Evolutionary conservation across 2,329 filamentous ascomycete species (phyloP), one percentile per base, ranked within the genome.

Genomic region (Ophiostoma sp.): DNA sequence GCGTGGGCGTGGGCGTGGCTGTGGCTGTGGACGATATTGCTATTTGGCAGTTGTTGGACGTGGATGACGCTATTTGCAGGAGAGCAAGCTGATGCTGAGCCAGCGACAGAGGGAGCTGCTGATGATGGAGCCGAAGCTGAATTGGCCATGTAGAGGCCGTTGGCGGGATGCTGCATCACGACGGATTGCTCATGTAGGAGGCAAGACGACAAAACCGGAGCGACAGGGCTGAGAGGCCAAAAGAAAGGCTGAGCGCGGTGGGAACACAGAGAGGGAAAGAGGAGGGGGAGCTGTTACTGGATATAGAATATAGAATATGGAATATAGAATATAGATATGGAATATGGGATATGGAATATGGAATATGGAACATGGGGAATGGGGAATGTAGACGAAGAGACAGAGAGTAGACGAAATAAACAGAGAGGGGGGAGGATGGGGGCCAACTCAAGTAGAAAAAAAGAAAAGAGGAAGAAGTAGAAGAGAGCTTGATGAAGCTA

Each of bases 91-190:
- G 44, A 64, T 8, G 60, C 31, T 13, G 44, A 48, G 44, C 33
- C 60, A 11, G n/a, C 20, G 36, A 35, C 20, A 6, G 70, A 62
- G 15, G 62, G 48, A 33, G 52, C 27, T 67, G 39, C 68, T n/a
- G 54, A 48, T 10, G 52, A 8, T 7, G 67, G 48, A 36, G 60
- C 27, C 4, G 68, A 70, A 2, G 67, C 65, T 52, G 70, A 27
- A 15, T 44, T 44, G 33, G 68, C 68, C 52, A 60, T 48, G 20
- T 36, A 69, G 41, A 71, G 65, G 70, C 70, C 68, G 41, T 35
- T 60, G 64, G 64, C 68, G 48, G 65, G 35, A 23, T 68, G 35
- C 36, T 71, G 70, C 70, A 71, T 69, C 4, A 48, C 68, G 65
- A 36, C 17, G 11, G 44, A 11, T 20, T 69, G 67, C 39, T 35